Base-by-base conservation (phyloP, 192 early-diverging fungal species). In the Coemansia asiatica region DNA sequence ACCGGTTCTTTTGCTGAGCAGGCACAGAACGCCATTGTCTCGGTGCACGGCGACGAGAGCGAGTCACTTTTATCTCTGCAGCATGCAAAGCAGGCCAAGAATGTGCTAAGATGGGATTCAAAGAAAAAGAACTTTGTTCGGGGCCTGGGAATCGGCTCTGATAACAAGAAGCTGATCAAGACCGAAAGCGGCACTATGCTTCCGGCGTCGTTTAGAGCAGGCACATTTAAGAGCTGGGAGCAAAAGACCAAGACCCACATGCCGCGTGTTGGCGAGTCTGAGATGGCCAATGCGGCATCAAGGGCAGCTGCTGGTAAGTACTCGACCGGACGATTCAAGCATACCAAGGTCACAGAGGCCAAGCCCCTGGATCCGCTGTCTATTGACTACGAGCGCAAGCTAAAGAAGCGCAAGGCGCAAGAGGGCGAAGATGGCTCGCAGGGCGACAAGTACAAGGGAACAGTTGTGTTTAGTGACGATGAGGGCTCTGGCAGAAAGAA, bases 151-250 rank as follows among this genome's bases (percentile, higher is more conserved):
- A 86, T 96, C 63, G 97, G 97, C 16, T 69, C 90, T 0, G 95
- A 99, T 68, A 99, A 99, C 81, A 94, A 94, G 71, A 99, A 98
- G 84, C 65, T 93, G 60, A 96, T 99, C 58, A 86, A 85, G 40
- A 94, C 91, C 4, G 97, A 99, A 67, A 91, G 85, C 56, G 97
- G 97, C 35, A 88, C 90, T n/a, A 76, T 90, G 69, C 86, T 99
- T 26, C 90, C 91, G 4, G 97, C 95, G 5, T 86, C 87, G 18
- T 98, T 90, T 81, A 94, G 94, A 66, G 85, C 89, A 12, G 90
- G 92, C 58, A 88, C 90, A 47, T 98, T 94, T 73, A 83, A 86
- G 56, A 89, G 91, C 44, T 99, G 97, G 97, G 88, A 93, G 69
- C 90, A 95, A 61, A 91, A 92, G 79, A 95, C 87, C 49, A 88